Evolutionary conservation across 1,139 yeast genomes (phyloP).

Genomic region (Taphrina flavorubra): DNA sequence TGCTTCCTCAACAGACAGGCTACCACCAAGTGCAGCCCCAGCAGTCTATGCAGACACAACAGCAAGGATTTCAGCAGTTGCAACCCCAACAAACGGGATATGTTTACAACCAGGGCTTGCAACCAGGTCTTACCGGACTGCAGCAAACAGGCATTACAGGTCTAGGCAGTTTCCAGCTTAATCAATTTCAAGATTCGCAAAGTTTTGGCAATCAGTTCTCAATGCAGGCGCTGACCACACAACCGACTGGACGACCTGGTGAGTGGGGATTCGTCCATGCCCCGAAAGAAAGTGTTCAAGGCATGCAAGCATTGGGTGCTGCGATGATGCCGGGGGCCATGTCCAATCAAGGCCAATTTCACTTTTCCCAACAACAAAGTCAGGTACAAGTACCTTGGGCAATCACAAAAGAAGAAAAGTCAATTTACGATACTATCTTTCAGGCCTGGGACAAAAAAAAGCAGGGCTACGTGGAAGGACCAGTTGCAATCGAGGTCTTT

Average conservation of each 20-base stretch:
- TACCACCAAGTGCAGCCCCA: constrained; percentile 49
- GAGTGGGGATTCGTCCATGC: constrained; percentile 81
- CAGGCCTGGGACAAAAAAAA: constrained; percentile 78
- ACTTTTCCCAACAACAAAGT: constrained; percentile 50
- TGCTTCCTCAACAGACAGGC: constrained; percentile 45
- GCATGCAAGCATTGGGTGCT: constrained; percentile 72
- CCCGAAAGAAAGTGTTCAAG: constrained; percentile 63
- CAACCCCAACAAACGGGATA: constrained; percentile 53
- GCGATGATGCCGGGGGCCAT: constrained; percentile 74
- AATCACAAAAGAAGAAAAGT: constrained; percentile 83
- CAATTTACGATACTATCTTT: constrained; percentile 83
- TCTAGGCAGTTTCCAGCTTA: not conserved
- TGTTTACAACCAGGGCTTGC: constrained; percentile 49
- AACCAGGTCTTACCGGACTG: constrained; percentile 49
- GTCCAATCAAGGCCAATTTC: constrained; percentile 50
- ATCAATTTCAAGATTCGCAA: not conserved
- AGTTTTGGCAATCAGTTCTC: constrained; percentile 14
- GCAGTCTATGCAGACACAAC: constrained; percentile 49
- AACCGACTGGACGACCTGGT: constrained; percentile 73
- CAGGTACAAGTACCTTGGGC: constrained; percentile 64
- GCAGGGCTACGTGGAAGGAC: constrained; percentile 76
- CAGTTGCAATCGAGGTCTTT: constrained; percentile 81
- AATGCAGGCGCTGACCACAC: constrained; percentile 54
- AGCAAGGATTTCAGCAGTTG: constrained; percentile 55
- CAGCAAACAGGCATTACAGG: constrained; percentile 48